Evolutionary conservation across 352 stramenopile species (phyloP).

Genomic region (Thraustochytrium sp.): DNA sequence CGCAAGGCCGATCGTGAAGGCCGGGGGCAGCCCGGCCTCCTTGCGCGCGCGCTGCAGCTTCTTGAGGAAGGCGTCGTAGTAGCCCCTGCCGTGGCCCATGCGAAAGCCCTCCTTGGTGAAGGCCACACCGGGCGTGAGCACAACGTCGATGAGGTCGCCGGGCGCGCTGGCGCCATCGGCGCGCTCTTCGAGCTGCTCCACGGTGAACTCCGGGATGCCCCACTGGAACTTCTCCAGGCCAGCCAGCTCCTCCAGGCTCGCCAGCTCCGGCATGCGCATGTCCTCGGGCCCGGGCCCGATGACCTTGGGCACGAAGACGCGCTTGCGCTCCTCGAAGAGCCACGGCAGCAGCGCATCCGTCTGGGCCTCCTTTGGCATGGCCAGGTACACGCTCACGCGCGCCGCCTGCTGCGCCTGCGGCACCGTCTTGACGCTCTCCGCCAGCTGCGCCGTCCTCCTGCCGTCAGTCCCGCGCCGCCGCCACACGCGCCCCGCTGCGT

Average conservation of each 20-base stretch:
- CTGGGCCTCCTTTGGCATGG: slow-evolving; percentile 35
- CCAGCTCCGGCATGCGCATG: slow-evolving; percentile 34
- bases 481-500: not conserved
- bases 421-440: not conserved
- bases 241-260: not conserved
- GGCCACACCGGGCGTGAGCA: slow-evolving; percentile 24
- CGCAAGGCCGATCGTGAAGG: not conserved
- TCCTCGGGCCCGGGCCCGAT: not conserved
- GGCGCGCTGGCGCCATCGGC: not conserved
- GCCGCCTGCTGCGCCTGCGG: not conserved
- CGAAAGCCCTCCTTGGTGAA: not conserved
- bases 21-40: not conserved
- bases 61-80: slow-evolving; percentile 39
- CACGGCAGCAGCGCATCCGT: not conserved
- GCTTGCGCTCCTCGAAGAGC: not conserved
- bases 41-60: slow-evolving; percentile 15
- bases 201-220: slow-evolving; percentile 14
- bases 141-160: not conserved
- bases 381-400: slow-evolving; percentile 3
- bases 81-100: slow-evolving; percentile 19
- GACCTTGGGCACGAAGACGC: slow-evolving; percentile 38
- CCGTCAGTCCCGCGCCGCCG: not conserved
- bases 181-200: not conserved
- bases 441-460: not conserved
- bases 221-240: not conserved